Percentiles rank a stretch among this genome's conserved stretches.
These are phyloP conservation scores for Aphanomyces stellatus DNA, from an alignment of 352 stramenopile genomes.

Conservation along the genomic window DNA sequence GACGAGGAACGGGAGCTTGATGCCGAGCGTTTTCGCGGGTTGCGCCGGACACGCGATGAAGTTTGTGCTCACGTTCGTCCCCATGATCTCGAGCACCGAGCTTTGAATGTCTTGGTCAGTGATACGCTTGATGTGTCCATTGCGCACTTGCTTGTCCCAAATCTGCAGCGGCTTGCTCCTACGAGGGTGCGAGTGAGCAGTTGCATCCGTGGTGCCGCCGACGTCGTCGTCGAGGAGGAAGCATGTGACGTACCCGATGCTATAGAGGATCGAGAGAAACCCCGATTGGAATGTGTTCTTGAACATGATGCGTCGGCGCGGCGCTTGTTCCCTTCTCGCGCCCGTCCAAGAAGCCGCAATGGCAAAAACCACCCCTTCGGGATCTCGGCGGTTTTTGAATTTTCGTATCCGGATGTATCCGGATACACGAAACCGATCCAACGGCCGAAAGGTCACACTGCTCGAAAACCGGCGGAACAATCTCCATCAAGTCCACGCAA, in stretches of 20 bases:
- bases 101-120: slow-evolving; percentile 98
- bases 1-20: slow-evolving; percentile 97
- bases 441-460: too few species aligned
- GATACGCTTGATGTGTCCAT: slow-evolving; percentile 98
- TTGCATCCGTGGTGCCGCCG: too few species aligned
- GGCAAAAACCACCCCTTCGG: too few species aligned
- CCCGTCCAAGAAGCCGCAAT: too few species aligned
- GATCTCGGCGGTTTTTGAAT: too few species aligned
- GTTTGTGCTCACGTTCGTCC: slow-evolving; percentile 97
- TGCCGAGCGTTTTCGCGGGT: slow-evolving; percentile 91
- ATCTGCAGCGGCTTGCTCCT: slow-evolving; percentile 97
- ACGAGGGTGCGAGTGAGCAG: not conserved
- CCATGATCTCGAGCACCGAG: slow-evolving; percentile 96
- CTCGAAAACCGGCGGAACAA: too few species aligned
- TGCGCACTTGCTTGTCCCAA: slow-evolving; percentile 96
- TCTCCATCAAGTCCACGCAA: too few species aligned
- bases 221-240: not conserved
- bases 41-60: slow-evolving; percentile 95
- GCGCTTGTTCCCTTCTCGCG: too few species aligned
- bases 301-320: too few species aligned
- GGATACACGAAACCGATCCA: too few species aligned
- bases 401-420: too few species aligned
- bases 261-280: slow-evolving; percentile 97
- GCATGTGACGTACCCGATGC: slow-evolving; percentile 88
- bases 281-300: slow-evolving; percentile 97